phyloP scores from a whole-genome alignment of 331 rosid genomes.

The Stylosanthes scabra region DNA sequence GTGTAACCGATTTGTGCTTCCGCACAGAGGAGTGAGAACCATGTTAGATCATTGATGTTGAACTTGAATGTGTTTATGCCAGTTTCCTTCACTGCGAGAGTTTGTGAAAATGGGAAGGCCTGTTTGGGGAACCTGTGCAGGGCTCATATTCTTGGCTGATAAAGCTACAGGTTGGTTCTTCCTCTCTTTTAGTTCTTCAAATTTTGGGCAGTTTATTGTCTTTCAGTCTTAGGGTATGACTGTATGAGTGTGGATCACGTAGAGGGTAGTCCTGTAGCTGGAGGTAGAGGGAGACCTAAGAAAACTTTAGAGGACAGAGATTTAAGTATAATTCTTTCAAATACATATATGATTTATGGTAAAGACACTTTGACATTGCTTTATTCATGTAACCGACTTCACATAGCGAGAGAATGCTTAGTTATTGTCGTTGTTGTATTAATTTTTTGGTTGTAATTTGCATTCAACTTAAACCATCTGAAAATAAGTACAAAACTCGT shows the following conservation, averaged over 20 bases:
- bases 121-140: constrained; percentile 99
- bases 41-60: constrained; percentile 7
- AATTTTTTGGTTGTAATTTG: not conserved
- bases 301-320: too few species aligned
- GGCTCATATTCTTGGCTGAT: constrained; percentile 92
- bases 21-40: not conserved
- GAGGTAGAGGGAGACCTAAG: too few species aligned
- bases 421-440: too few species aligned
- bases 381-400: too few species aligned
- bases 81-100: constrained; percentile 95
- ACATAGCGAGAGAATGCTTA: too few species aligned
- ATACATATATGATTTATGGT: too few species aligned
- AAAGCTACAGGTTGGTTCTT: constrained; percentile 72
- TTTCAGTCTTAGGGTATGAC: not conserved
- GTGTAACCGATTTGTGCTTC: not conserved
- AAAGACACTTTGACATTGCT: too few species aligned
- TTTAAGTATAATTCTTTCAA: too few species aligned
- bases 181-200: constrained; percentile 30
- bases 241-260: too few species aligned
- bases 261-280: too few species aligned
- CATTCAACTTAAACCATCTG: not conserved
- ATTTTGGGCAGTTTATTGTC: not conserved
- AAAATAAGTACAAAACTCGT: constrained; percentile 5
- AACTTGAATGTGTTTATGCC: constrained; percentile 20
- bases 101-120: constrained; percentile 93